Evolutionary conservation across 2,329 filamentous ascomycete genomes (phyloP), one percentile per base, ranked within the genome.

Genomic region (Ophiocordyceps camponoti-floridani): DNA sequence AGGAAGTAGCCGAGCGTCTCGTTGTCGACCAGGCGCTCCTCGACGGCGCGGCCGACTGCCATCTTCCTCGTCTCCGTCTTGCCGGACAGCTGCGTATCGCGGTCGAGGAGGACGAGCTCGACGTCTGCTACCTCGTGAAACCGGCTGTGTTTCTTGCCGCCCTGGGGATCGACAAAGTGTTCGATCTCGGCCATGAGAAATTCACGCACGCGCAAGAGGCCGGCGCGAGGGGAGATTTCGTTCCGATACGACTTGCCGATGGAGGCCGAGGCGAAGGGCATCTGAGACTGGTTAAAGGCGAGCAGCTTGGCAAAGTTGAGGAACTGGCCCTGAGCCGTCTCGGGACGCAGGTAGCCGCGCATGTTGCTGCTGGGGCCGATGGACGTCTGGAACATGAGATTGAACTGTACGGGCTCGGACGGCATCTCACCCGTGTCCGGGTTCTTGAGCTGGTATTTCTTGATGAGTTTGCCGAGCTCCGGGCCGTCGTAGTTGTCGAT

Each of bases 111-210:
- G 45, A 81, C 76, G 47, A 98, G 73, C 67, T 94, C 82, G 42
- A 91, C 66, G 53, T 94, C 70, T 58, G 85, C 80, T 47, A 98
- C 80, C 56, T 94, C 84, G 41, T 77, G 65, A 65, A 98, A 98
- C 46, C 88, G 82, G 44, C 73, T 66, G 62, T 98, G 91, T 67
- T 91, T 93, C 77, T 98, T 98, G 65, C 87, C 86, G 58, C 86
- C 79, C 57, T 91, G 73, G 11, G 91, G 91, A 57, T 98, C 91
- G 52, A 98, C 91, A 59, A 85, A 98, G 64, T 98, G 91, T 69
- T 98, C 91, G 54, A 98, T 94, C 66, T 98, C 91, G 23, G 89
- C 91, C 91, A 98, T 96, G 55, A 95, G 67, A 67, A 98, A 96
- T 63, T 98, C 91, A 55, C 91, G 84, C 40, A 98, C 91, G 54